A percentile compares a stretch with the other conserved stretches of the same genome.
Conservation (phyloP, 805 yeast species). For the Diddensiella santjacobensis region DNA sequence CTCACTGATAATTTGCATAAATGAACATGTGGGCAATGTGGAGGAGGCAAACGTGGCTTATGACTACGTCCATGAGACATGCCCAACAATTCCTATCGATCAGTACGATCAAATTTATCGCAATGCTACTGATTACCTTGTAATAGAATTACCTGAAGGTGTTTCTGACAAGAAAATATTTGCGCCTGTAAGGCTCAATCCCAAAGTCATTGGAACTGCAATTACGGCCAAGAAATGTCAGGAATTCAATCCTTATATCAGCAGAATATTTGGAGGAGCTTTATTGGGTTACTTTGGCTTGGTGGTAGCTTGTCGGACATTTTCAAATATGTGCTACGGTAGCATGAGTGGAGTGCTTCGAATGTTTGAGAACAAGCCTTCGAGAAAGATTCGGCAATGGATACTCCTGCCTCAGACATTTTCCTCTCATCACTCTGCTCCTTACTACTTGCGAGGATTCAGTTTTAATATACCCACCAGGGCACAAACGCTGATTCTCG, state of each 20-base stretch:
- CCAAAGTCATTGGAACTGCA: background rate
- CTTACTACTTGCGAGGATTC: slow-evolving; percentile 17
- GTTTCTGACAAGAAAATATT: background rate
- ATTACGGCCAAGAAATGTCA: background rate
- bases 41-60: background rate
- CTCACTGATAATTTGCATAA: slow-evolving; percentile 9
- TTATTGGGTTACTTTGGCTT: slow-evolving; percentile 9
- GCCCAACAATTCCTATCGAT: background rate
- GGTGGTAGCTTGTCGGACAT: slow-evolving; percentile 1
- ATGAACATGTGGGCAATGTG: slow-evolving; percentile 5
- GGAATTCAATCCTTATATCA: background rate
- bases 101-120: background rate
- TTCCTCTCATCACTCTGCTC: slow-evolving; percentile 25
- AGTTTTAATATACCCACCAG: slow-evolving; percentile 37
- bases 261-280: slow-evolving; percentile 6
- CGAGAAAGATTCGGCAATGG: slow-evolving; percentile 20
- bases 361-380: background rate
- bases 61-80: background rate
- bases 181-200: background rate
- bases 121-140: background rate
- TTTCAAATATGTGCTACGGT: slow-evolving; percentile 4
- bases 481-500: slow-evolving; percentile 36
- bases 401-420: slow-evolving; percentile 31
- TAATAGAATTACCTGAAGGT: background rate
- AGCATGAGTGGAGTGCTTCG: background rate